Evolutionary conservation across 768 basidiomycete species (phyloP).

Genomic region (Xerocomellus chrysenteron): DNA sequence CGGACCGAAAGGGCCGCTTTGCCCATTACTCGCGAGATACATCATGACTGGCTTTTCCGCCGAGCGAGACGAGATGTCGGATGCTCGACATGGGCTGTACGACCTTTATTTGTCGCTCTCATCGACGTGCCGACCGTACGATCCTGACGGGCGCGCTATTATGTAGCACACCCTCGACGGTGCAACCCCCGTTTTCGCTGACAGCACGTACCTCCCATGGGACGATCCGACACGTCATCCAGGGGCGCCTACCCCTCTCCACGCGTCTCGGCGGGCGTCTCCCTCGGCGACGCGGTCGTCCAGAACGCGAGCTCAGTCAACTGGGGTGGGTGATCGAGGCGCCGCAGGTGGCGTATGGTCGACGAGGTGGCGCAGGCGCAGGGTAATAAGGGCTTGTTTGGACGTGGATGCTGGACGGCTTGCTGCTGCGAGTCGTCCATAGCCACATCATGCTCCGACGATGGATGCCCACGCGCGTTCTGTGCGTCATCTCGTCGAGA

Average conservation of each 20-base stretch:
- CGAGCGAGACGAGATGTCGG: no score
- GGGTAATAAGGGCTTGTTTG: no score
- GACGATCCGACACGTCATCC: constrained; percentile 10
- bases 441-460: constrained; percentile 27
- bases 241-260: constrained; percentile 19
- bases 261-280: constrained; percentile 17
- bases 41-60: no score
- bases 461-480: constrained; percentile 1
- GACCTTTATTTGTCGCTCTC: background rate
- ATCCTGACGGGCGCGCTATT: no score
- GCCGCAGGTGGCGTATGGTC: no score
- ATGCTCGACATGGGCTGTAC: no score
- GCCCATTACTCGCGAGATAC: no score
- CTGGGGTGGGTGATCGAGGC: background rate
- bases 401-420: background rate
- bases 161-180: constrained; percentile 15
- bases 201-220: constrained; percentile 13
- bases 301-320: constrained; percentile 22
- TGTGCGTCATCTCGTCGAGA: constrained; percentile 10
- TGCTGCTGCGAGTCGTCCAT: constrained; percentile 28
- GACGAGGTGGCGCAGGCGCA: no score
- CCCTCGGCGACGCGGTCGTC: constrained; percentile 11
- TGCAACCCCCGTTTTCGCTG: constrained; percentile 16
- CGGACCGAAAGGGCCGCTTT: no score
- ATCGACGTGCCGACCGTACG: background rate